phyloP scores from a whole-genome alignment of 306 rosid species.

The Pueraria montana region DNA sequence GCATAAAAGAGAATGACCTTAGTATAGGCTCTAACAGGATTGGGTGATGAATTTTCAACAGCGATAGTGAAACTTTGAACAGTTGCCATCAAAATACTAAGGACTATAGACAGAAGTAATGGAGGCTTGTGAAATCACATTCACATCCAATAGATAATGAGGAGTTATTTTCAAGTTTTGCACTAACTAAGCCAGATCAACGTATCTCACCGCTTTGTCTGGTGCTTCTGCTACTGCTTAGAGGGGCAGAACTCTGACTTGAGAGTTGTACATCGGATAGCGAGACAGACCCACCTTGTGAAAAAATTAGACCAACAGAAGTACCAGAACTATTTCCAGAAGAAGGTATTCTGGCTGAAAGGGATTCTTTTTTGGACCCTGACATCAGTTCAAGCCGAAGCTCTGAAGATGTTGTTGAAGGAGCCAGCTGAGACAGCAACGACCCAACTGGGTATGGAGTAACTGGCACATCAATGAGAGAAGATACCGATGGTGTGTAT shows the following conservation, averaged over 20 bases:
- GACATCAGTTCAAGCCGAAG: conserved; percentile 66
- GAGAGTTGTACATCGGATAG: conserved; percentile 74
- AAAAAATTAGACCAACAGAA: conserved; percentile 74
- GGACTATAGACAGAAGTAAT: conserved; percentile 56
- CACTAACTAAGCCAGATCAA: conserved; percentile 32
- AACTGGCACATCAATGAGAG: conserved; percentile 73
- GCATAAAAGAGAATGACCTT: conserved; percentile 43
- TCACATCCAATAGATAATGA: neutral
- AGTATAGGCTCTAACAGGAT: conserved; percentile 47
- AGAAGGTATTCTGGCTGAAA: conserved; percentile 66
- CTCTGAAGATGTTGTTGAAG: conserved; percentile 69
- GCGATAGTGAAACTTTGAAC: conserved; percentile 52
- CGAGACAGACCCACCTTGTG: conserved; percentile 69
- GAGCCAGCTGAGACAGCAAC: conserved; percentile 74
- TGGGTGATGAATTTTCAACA: conserved; percentile 47
- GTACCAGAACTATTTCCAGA: conserved; percentile 68
- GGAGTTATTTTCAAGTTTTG: conserved; percentile 31
- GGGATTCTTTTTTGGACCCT: conserved; percentile 63
- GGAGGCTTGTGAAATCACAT: conserved; percentile 37
- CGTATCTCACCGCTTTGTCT: conserved; percentile 68
- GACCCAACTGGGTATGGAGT: conserved; percentile 89
- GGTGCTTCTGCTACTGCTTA: conserved; percentile 66
- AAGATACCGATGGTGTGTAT: conserved; percentile 72
- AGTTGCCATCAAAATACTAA: conserved; percentile 52
- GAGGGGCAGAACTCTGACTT: conserved; percentile 67